Conservation (phyloP, 768 basidiomycete genomes). For the Pisolithus tinctorius region DNA sequence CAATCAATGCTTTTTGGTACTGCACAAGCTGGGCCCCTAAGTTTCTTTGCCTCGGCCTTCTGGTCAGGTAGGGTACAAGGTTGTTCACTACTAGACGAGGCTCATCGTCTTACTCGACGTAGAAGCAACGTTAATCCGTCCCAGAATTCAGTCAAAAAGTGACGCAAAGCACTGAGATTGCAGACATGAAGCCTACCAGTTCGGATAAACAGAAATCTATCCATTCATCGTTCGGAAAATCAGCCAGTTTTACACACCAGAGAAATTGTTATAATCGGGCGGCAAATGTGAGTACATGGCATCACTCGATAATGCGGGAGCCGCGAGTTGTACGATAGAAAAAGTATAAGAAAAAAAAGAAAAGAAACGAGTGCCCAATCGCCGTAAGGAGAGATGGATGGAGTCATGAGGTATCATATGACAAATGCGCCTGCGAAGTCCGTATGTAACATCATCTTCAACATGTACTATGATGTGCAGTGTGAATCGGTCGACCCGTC, state of each 20-base stretch:
- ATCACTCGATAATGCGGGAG: neutral
- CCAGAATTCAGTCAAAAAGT: no score
- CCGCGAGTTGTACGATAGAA: neutral
- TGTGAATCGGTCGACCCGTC: neutral
- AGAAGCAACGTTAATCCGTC: no score
- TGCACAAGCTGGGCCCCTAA: slow-evolving; percentile 48
- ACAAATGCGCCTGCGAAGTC: neutral
- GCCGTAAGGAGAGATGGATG: neutral
- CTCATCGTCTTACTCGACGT: slow-evolving; percentile 41
- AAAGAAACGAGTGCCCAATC: neutral
- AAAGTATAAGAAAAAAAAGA: neutral
- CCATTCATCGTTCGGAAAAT: no score
- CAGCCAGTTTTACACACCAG: no score
- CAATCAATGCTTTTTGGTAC: slow-evolving; percentile 51
- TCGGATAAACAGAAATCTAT: no score
- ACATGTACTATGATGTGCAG: neutral
- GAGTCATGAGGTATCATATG: neutral
- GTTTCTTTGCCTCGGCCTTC: slow-evolving; percentile 46
- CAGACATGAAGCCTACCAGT: no score
- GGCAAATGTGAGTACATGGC: no score
- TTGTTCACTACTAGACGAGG: slow-evolving; percentile 78
- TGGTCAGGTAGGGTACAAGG: slow-evolving; percentile 61
- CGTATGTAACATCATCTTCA: neutral
- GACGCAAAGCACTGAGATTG: no score
- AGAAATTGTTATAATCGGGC: neutral